Evolutionary conservation across 169 alveolate species (phyloP).

Genomic region (Plasmodium gonderi): DNA sequence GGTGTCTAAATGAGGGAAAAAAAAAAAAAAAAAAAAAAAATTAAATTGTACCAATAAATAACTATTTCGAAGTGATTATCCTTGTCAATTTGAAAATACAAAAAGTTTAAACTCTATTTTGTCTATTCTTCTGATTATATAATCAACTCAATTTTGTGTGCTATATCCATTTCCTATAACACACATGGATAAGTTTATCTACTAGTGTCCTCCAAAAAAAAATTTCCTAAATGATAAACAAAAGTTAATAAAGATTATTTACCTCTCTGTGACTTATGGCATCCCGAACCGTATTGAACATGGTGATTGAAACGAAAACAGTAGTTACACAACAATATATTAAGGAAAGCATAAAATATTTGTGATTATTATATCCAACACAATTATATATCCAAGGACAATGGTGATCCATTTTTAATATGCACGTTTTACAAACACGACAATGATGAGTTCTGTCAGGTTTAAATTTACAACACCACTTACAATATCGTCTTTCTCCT

Average conservation of each 20-base stretch:
- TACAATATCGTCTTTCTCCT: slow-evolving; percentile 83
- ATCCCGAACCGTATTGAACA: slow-evolving; percentile 81
- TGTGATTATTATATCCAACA: slow-evolving; percentile 91
- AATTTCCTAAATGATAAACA: too few species aligned
- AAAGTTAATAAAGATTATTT: too few species aligned
- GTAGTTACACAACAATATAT: slow-evolving; percentile 84
- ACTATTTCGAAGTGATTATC: slow-evolving; percentile 20
- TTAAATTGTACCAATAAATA: neutral
- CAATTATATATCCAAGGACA: slow-evolving; percentile 93
- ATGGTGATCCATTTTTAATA: slow-evolving; percentile 93
- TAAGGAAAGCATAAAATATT: slow-evolving; percentile 85
- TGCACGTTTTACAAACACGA: slow-evolving; percentile 89
- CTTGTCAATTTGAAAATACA: neutral
- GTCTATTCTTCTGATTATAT: neutral
- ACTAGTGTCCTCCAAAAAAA: neutral
- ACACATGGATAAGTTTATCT: too few species aligned
- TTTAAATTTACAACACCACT: slow-evolving; percentile 85
- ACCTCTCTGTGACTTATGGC: slow-evolving; percentile 39
- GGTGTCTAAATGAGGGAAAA: slow-evolving; percentile 74
- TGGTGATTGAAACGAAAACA: slow-evolving; percentile 79
- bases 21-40: neutral
- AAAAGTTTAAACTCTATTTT: neutral
- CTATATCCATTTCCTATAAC: neutral
- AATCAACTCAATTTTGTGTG: neutral
- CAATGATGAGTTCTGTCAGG: slow-evolving; percentile 88